Base-by-base conservation (phyloP, 1,139 yeast species). In the Kodamaea anthophila region DNA sequence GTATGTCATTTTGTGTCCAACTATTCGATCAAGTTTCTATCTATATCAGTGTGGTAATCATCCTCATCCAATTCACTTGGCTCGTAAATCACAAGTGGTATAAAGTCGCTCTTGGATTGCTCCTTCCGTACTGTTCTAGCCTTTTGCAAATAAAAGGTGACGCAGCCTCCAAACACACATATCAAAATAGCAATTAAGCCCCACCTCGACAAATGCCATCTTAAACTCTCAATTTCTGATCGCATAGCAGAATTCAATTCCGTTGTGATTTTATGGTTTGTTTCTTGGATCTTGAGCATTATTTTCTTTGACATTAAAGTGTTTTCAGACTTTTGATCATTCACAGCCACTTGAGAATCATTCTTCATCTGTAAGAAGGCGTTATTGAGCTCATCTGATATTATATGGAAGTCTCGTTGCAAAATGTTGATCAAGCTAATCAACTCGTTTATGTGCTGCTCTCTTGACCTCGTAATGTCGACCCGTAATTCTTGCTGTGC, bases 141-240 rank as follows among this genome's bases (percentile, higher is more conserved):
- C 41, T 53, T 58, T 35, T 55, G 55, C n/a, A 58, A 47, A 39
- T 62, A 65, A 40, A 62, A 64, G n/a, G 57, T 49, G n/a, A 65
- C 53, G 39, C 68, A 62, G 6, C 64, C 69, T 13, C 64, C 52
- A 32, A 65, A 64, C 3, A 66, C 60, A 13, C 62, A 53, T 3
- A 61, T 51, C 30, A 66, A 47, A 24, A 82, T 77, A 5, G 85
- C 78, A 20, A 79, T 60, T 19, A 83, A 60, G 18, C 97, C 96
- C 55, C 94, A 75, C 35, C 96, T 67, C 4, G 96, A 87, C 26
- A 91, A 76, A 51, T 86, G 88, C 98, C 98, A 91, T 46, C 97
- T 66, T 39, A 88, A 66, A 37, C 80, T 76, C 54, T 91, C 98
- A 38, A 87, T 83, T 37, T 86, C 94, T 0, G 91, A 79, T 49